These are phyloP conservation scores for Zymoseptoria brevis DNA, from an alignment of 2,329 filamentous ascomycete genomes.

Conservation along the genomic window DNA sequence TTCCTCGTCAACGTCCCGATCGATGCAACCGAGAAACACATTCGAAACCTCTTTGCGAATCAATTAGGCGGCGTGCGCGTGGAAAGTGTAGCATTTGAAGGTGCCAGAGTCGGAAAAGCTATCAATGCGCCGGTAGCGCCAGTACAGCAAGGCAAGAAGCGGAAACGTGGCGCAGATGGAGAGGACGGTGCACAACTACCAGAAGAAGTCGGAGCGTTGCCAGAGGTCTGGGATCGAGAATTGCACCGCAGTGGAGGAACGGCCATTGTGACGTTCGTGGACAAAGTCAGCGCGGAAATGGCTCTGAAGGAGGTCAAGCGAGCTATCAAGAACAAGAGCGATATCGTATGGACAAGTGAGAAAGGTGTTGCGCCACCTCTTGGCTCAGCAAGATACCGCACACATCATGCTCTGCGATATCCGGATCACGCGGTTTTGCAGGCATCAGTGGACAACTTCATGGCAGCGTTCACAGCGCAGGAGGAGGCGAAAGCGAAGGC, in stretches of 20 bases:
- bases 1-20: constrained; percentile 87
- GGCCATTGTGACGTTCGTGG: constrained; percentile 75
- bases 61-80: constrained; percentile 72
- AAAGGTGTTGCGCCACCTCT: constrained; percentile 50
- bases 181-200: constrained; percentile 39
- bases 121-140: constrained; percentile 28
- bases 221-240: constrained; percentile 63
- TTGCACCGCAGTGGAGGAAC: constrained; percentile 67
- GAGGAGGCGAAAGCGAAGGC: constrained; percentile 58
- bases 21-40: constrained; percentile 69
- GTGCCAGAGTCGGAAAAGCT: constrained; percentile 42
- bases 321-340: constrained; percentile 48
- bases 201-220: constrained; percentile 47
- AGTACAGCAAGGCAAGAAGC: constrained; percentile 43
- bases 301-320: constrained; percentile 68
- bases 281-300: constrained; percentile 66
- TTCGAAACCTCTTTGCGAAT: constrained; percentile 65
- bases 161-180: constrained; percentile 41
- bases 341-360: constrained; percentile 60
- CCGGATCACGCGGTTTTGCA: constrained; percentile 62
- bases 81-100: constrained; percentile 68
- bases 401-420: constrained; percentile 64
- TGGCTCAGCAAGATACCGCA: constrained; percentile 46
- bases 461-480: constrained; percentile 64
- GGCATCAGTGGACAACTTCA: constrained; percentile 72